phyloP scores from a whole-genome alignment of 2,329 filamentous ascomycete genomes.

The Teratosphaeria viscida region DNA sequence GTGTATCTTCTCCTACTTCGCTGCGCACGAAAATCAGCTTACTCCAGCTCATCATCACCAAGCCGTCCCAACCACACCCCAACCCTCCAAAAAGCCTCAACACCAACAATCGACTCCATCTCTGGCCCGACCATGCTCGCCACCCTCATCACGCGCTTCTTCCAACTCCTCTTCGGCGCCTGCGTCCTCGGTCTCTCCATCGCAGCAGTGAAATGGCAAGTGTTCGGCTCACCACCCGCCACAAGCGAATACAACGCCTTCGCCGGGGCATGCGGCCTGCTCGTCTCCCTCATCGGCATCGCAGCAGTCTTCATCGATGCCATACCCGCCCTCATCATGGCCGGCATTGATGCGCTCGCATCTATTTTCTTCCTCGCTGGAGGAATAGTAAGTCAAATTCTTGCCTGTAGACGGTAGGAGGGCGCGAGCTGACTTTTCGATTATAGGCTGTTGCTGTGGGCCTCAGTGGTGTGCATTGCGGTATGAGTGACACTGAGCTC shows the following conservation, averaged over 20 bases:
- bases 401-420: not conserved
- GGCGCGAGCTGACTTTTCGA: not conserved
- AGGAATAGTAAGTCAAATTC: slow-evolving; percentile 16
- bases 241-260: slow-evolving; percentile 16
- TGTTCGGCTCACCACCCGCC: slow-evolving; percentile 9
- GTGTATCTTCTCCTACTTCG: not conserved
- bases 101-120: not conserved
- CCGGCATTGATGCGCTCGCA: slow-evolving; percentile 13
- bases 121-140: not conserved
- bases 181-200: slow-evolving; percentile 20
- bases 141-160: slow-evolving; percentile 6
- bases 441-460: slow-evolving; percentile 12
- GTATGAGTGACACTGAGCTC: slow-evolving; percentile 5
- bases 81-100: not conserved
- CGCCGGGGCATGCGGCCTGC: slow-evolving; percentile 14
- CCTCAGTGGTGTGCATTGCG: slow-evolving; percentile 6
- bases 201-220: slow-evolving; percentile 15
- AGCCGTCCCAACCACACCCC: not conserved
- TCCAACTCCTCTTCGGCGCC: slow-evolving; percentile 17
- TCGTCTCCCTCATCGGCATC: slow-evolving; percentile 14
- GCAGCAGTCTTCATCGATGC: slow-evolving; percentile 12
- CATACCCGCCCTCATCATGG: slow-evolving; percentile 11
- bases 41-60: not conserved
- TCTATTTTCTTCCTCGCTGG: slow-evolving; percentile 15
- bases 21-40: not conserved